Evolutionary conservation across 306 rosid species (phyloP).

Genomic region (Cajanus cajan): DNA sequence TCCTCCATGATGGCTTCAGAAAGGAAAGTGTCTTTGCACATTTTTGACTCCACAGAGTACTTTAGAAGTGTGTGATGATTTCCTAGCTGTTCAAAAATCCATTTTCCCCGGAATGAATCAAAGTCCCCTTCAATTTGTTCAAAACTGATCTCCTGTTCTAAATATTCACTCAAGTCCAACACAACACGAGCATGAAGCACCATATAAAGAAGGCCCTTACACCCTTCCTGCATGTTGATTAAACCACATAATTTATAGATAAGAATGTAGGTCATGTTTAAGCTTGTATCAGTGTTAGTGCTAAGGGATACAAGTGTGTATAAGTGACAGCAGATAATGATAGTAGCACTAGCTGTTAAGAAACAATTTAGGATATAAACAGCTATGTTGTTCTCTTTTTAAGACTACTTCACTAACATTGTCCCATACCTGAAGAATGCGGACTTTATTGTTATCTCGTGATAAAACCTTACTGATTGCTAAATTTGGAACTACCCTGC

Average conservation of each 20-base stretch:
- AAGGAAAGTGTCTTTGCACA: constrained; percentile 79
- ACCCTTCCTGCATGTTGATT: constrained; percentile 68
- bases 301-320: neutral
- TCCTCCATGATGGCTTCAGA: constrained; percentile 90
- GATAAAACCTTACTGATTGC: constrained; percentile 79
- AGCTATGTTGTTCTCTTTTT: neutral
- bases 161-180: constrained; percentile 66
- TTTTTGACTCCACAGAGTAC: constrained; percentile 86
- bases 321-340: neutral
- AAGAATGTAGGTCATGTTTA: neutral
- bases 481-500: constrained; percentile 83
- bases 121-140: constrained; percentile 92
- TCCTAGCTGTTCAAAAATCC: constrained; percentile 89
- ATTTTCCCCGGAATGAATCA: constrained; percentile 71
- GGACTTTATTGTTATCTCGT: constrained; percentile 80
- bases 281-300: neutral
- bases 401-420: constrained; percentile 11
- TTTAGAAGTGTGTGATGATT: constrained; percentile 78
- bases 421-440: constrained; percentile 72
- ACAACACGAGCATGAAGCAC: constrained; percentile 90
- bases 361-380: neutral
- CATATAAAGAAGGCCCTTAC: constrained; percentile 86
- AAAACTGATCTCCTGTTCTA: constrained; percentile 77
- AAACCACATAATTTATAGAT: neutral
- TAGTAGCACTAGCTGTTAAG: neutral